These are phyloP conservation scores for Pythium brassicae DNA, from an alignment of 352 stramenopile genomes.

Conservation along the genomic window DNA sequence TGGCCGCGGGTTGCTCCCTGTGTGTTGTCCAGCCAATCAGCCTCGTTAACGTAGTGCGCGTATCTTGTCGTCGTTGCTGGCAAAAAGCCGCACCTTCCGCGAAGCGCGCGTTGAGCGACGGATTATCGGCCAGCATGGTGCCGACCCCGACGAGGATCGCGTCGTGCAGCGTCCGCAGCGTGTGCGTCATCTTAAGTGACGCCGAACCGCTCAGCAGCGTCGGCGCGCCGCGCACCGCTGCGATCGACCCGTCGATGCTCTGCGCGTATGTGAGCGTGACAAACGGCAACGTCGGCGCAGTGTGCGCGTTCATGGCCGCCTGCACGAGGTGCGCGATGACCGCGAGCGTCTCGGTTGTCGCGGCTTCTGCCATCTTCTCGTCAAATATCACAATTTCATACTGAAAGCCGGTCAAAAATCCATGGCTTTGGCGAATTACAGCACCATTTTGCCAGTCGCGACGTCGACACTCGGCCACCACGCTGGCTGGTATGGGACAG, in stretches of 20 bases:
- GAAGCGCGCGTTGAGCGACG: constrained; percentile 76
- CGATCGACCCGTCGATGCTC: constrained; percentile 85
- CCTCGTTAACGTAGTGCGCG: too few relatives aligned
- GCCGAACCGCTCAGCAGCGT: constrained; percentile 61
- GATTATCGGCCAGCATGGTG: constrained; percentile 84
- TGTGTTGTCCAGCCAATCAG: neutral
- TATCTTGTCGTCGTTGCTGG: too few relatives aligned
- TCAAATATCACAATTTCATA: too few relatives aligned
- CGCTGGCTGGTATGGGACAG: constrained; percentile 61
- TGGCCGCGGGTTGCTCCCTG: constrained; percentile 60
- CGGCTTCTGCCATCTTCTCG: neutral
- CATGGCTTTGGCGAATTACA: constrained; percentile 22
- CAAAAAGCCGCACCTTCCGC: constrained; percentile 27
- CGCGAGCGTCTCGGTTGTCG: neutral
- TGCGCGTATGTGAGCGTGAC: constrained; percentile 88
- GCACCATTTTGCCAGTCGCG: constrained; percentile 70
- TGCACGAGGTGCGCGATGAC: constrained; percentile 8
- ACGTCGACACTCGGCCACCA: constrained; percentile 75
- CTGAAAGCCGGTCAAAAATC: too few relatives aligned
- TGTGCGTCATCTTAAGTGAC: constrained; percentile 88
- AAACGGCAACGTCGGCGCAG: constrained; percentile 21
- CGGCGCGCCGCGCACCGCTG: constrained; percentile 54
- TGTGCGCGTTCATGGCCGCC: constrained; percentile 2
- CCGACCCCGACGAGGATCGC: constrained; percentile 86
- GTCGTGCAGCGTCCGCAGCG: constrained; percentile 79